Evolutionary conservation across 2,329 filamentous ascomycete genomes (phyloP).

Genomic region (Exophiala oligosperma): DNA sequence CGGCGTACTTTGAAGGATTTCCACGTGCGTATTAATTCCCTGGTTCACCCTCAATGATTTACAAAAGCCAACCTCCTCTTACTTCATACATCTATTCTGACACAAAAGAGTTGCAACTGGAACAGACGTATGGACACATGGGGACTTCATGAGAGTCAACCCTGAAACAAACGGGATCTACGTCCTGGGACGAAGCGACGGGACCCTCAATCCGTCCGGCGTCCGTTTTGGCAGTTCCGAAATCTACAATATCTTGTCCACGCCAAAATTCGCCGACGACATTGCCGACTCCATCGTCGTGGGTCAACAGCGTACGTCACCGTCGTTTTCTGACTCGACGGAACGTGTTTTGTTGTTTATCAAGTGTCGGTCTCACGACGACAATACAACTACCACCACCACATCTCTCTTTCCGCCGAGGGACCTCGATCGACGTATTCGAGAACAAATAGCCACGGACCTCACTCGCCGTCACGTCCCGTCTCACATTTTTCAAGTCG

Average conservation of each 20-base stretch:
- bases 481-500: conserved; percentile 11
- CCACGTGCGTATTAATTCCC: background rate
- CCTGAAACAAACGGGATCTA: conserved; percentile 59
- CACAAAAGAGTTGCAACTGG: too few species aligned
- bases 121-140: conserved; percentile 69
- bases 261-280: background rate
- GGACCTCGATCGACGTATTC: conserved; percentile 59
- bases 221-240: conserved; percentile 79
- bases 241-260: conserved; percentile 70
- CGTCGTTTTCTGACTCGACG: conserved; percentile 6
- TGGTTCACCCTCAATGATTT: too few species aligned
- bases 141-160: conserved; percentile 73
- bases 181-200: conserved; percentile 55
- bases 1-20: conserved; percentile 29
- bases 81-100: too few species aligned
- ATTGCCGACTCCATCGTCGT: background rate
- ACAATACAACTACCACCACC: background rate
- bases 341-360: conserved; percentile 21
- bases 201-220: conserved; percentile 76
- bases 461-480: conserved; percentile 50
- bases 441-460: conserved; percentile 63
- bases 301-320: conserved; percentile 9
- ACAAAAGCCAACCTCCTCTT: too few species aligned
- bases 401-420: conserved; percentile 11
- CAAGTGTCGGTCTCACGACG: background rate